Conservation (phyloP, 108 stramenopile species). For the Cyclotella distinguenda region DNA sequence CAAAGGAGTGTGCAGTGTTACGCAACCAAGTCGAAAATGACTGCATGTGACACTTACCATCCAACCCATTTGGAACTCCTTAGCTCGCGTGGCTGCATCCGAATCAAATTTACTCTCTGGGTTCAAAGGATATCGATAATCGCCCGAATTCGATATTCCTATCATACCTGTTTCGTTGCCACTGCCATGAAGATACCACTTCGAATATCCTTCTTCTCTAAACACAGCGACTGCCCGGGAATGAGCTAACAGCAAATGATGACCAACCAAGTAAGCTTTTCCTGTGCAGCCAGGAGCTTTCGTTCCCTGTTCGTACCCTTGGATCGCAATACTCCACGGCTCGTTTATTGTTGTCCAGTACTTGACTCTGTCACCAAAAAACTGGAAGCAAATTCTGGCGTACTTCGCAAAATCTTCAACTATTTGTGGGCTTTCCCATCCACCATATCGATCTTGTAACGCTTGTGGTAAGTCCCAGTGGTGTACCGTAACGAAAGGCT, state of each 20-base stretch:
- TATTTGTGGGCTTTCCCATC: slow-evolving; percentile 65
- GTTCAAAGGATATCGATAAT: slow-evolving; percentile 72
- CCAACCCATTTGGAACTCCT: slow-evolving; percentile 90
- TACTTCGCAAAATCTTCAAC: slow-evolving; percentile 80
- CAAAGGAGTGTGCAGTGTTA: not conserved
- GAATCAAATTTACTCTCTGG: slow-evolving; percentile 47
- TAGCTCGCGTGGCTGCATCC: slow-evolving; percentile 79
- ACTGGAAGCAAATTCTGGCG: slow-evolving; percentile 84
- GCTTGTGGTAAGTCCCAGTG: slow-evolving; percentile 96
- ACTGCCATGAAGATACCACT: slow-evolving; percentile 7
- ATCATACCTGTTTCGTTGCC: slow-evolving; percentile 58
- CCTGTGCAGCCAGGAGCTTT: slow-evolving; percentile 82
- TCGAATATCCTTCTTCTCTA: slow-evolving; percentile 52
- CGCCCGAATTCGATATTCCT: slow-evolving; percentile 83
- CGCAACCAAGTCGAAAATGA: not conserved
- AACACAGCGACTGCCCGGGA: slow-evolving; percentile 79
- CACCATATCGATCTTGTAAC: slow-evolving; percentile 78
- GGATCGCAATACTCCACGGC: slow-evolving; percentile 83
- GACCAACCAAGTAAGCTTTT: slow-evolving; percentile 75
- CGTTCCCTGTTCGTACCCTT: slow-evolving; percentile 82
- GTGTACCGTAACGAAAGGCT: slow-evolving; percentile 88
- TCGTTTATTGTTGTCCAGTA: slow-evolving; percentile 96
- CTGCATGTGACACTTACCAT: slow-evolving; percentile 26
- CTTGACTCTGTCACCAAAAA: slow-evolving; percentile 90
- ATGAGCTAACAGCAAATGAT: slow-evolving; percentile 86